Evolutionary conservation across 129 eudicot genomes (phyloP).

Genomic region (Oenanthe sinensis): DNA sequence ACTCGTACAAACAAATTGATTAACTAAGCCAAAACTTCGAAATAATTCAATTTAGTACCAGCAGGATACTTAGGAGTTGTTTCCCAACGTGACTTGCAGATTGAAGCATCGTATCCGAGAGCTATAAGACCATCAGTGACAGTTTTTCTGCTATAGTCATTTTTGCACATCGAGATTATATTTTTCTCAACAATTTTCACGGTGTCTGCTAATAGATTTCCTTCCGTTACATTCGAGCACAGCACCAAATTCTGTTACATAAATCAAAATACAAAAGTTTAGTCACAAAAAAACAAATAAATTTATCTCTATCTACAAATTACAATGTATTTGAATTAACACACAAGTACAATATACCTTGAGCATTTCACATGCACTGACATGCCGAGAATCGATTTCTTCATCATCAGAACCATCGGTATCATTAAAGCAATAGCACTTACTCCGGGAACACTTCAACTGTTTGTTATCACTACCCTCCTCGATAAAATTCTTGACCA

Average conservation of each 20-base stretch:
- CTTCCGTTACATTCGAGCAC: slow-evolving; percentile 47
- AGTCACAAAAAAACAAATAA: neutral
- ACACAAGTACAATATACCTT: slow-evolving; percentile 31
- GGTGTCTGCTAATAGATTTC: slow-evolving; percentile 58
- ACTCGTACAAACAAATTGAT: neutral
- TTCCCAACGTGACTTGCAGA: slow-evolving; percentile 86
- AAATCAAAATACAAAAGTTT: neutral
- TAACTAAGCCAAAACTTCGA: neutral
- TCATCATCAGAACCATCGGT: slow-evolving; percentile 74
- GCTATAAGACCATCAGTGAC: slow-evolving; percentile 48
- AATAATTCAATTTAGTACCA: slow-evolving; percentile 29
- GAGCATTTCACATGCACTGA: slow-evolving; percentile 34
- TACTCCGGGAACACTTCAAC: slow-evolving; percentile 39
- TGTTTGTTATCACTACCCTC: slow-evolving; percentile 48
- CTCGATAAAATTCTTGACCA: slow-evolving; percentile 77
- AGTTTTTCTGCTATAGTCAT: slow-evolving; percentile 33
- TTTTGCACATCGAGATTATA: slow-evolving; percentile 41
- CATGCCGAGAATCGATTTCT: slow-evolving; percentile 31
- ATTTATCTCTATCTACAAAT: too few relatives aligned
- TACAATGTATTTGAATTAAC: too few relatives aligned
- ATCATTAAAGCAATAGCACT: slow-evolving; percentile 75
- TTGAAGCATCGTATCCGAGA: slow-evolving; percentile 53
- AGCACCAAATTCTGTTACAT: slow-evolving; percentile 49
- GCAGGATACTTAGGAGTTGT: slow-evolving; percentile 54
- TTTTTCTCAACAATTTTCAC: slow-evolving; percentile 50